A percentile compares a stretch with the other conserved stretches of the same genome.
Evolutionary conservation across 2,329 filamentous ascomycete genomes (phyloP).

Genomic region (Ceratocystis albifundus): DNA sequence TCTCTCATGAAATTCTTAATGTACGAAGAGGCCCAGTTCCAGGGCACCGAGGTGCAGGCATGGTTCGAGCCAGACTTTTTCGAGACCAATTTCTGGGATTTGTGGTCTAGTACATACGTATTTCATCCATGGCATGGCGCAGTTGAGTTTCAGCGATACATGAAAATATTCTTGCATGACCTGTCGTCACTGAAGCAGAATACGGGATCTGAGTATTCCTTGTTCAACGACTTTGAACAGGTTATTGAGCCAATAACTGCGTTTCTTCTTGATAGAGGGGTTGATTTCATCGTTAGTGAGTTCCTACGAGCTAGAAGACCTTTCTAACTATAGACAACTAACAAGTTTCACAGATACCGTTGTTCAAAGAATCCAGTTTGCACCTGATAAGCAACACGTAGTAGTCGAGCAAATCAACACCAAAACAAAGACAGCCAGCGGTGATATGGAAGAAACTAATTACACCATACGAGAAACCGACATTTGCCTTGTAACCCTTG

Average conservation of each 20-base stretch:
- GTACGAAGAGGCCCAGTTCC: constrained; percentile 27
- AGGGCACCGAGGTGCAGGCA: constrained; percentile 27
- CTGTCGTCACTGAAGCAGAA: constrained; percentile 29
- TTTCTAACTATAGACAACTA: background rate
- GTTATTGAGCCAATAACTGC: constrained; percentile 29
- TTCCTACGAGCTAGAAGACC: background rate
- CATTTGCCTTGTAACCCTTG: constrained; percentile 33
- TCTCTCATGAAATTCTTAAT: constrained; percentile 30
- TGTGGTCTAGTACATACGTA: constrained; percentile 31
- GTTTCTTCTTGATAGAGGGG: constrained; percentile 28
- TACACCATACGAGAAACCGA: constrained; percentile 26
- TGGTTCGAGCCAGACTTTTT: constrained; percentile 28
- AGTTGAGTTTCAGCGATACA: constrained; percentile 31
- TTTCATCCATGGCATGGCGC: constrained; percentile 32
- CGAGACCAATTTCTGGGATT: constrained; percentile 31
- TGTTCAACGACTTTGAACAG: constrained; percentile 30
- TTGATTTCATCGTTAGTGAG: constrained; percentile 26
- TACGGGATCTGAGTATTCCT: constrained; percentile 29
- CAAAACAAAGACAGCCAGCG: background rate
- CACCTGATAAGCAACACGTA: background rate
- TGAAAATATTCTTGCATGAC: constrained; percentile 30
- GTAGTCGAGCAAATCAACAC: constrained; percentile 14
- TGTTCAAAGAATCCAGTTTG: background rate
- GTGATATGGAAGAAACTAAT: background rate
- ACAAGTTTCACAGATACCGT: constrained; percentile 6